A percentile compares a stretch with the other conserved stretches of the same genome.
Evolutionary conservation across 2,329 filamentous ascomycete species (phyloP).

Genomic region (Kalmusia sp.): DNA sequence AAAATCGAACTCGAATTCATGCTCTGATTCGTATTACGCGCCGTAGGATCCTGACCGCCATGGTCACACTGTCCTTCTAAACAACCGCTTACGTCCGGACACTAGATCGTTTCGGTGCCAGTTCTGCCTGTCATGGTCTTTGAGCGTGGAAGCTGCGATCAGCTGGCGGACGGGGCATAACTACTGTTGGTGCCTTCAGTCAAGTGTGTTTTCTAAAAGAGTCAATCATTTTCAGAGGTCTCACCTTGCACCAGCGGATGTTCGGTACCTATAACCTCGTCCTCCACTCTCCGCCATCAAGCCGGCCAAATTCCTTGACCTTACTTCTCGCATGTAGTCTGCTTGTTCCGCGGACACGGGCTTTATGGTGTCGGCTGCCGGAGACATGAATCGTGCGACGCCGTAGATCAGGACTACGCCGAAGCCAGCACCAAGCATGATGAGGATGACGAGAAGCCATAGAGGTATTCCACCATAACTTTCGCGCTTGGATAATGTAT

Average conservation of each 20-base stretch:
- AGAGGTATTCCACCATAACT: constrained; percentile 33
- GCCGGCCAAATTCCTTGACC: constrained; percentile 28
- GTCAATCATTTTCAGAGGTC: neutral
- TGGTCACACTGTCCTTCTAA: neutral
- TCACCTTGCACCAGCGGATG: no score
- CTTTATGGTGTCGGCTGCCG: constrained; percentile 10
- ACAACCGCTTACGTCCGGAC: neutral
- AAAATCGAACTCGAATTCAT: neutral
- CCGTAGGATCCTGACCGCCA: neutral
- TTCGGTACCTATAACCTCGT: neutral
- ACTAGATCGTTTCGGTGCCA: neutral
- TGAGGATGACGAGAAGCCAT: constrained; percentile 35
- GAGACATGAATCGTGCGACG: constrained; percentile 26
- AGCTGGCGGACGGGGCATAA: neutral
- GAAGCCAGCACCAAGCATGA: constrained; percentile 33
- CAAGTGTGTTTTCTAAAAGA: neutral
- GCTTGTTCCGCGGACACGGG: constrained; percentile 32
- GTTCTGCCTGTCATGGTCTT: neutral
- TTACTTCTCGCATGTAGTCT: constrained; percentile 43
- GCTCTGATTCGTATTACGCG: neutral
- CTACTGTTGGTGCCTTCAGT: neutral
- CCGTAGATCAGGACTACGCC: constrained; percentile 30
- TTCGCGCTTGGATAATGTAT: no score
- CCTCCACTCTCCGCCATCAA: constrained; percentile 8
- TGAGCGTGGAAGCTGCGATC: neutral